These are phyloP conservation scores for Dothistroma septosporum DNA, from an alignment of 2,329 filamentous ascomycete genomes.

Conservation along the genomic window DNA sequence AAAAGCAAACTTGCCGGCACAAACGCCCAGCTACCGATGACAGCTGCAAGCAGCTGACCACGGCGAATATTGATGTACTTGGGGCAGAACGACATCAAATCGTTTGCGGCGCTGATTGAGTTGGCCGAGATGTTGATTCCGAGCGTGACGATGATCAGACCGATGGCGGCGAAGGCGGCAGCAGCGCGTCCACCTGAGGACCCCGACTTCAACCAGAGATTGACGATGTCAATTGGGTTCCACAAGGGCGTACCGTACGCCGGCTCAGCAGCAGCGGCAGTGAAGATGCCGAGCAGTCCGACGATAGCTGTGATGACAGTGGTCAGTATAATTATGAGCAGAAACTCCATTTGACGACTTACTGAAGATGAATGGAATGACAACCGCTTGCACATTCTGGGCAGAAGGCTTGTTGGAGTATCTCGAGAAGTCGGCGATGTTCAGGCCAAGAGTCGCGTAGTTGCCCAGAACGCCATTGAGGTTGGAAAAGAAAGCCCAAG, in stretches of 20 bases:
- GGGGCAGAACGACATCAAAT: constrained; percentile 50
- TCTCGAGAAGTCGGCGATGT: constrained; percentile 35
- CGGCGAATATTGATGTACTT: constrained; percentile 47
- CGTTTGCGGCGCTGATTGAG: constrained; percentile 51
- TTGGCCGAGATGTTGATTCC: constrained; percentile 53
- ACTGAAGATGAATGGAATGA: constrained; percentile 49
- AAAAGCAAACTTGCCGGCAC: constrained; percentile 26
- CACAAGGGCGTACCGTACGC: constrained; percentile 47
- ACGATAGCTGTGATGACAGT: constrained; percentile 27
- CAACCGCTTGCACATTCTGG: constrained; percentile 33
- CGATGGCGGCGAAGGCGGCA: constrained; percentile 28
- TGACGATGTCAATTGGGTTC: constrained; percentile 36
- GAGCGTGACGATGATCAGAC: constrained; percentile 51
- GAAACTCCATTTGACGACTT: constrained; percentile 18
- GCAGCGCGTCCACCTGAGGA: constrained; percentile 26
- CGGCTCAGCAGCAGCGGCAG: constrained; percentile 51
- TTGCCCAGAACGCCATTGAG: constrained; percentile 31
- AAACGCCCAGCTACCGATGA: constrained; percentile 38
- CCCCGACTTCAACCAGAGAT: constrained; percentile 26
- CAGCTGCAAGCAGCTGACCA: constrained; percentile 35
- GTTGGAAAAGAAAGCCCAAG: constrained; percentile 29
- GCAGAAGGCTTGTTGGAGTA: constrained; percentile 32
- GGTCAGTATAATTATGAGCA: background rate
- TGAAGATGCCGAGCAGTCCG: constrained; percentile 49
- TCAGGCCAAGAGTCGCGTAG: constrained; percentile 34